Conservation (phyloP, 305 asterid species). For the Solanum chacoense region DNA sequence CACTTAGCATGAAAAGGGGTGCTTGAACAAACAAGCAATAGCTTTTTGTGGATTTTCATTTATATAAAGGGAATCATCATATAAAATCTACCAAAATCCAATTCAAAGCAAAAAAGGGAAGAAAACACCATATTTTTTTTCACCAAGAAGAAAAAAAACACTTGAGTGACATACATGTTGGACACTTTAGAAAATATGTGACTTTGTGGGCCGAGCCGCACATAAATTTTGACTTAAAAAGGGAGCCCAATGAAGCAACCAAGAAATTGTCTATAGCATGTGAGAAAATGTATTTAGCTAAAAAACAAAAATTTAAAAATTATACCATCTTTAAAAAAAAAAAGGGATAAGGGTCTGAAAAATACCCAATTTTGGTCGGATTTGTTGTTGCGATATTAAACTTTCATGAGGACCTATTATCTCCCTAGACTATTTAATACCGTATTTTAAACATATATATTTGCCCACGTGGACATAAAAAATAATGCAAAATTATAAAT, state of each 20-base stretch:
- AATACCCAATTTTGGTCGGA: no score
- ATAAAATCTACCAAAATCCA: background rate
- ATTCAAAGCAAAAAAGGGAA: background rate
- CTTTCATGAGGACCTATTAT: no score
- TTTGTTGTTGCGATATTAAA: no score
- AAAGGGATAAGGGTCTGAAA: no score
- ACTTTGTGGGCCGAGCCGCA: slow-evolving; percentile 7
- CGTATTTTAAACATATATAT: no score
- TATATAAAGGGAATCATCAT: background rate
- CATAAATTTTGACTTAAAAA: slow-evolving; percentile 7
- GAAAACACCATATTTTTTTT: background rate
- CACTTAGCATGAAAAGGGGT: background rate
- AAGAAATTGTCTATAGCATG: slow-evolving; percentile 1
- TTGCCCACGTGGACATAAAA: no score
- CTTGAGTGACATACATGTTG: background rate
- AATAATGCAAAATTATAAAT: no score
- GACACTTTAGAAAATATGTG: background rate
- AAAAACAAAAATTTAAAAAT: background rate
- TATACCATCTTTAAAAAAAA: no score
- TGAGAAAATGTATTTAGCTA: background rate
- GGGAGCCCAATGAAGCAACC: slow-evolving; percentile 14
- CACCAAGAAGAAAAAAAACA: background rate
- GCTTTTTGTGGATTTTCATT: background rate
- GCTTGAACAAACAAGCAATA: background rate
- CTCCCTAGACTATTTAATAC: no score